Base-by-base conservation (phyloP, 2,329 filamentous ascomycete species). In the Trichoderma gracile region DNA sequence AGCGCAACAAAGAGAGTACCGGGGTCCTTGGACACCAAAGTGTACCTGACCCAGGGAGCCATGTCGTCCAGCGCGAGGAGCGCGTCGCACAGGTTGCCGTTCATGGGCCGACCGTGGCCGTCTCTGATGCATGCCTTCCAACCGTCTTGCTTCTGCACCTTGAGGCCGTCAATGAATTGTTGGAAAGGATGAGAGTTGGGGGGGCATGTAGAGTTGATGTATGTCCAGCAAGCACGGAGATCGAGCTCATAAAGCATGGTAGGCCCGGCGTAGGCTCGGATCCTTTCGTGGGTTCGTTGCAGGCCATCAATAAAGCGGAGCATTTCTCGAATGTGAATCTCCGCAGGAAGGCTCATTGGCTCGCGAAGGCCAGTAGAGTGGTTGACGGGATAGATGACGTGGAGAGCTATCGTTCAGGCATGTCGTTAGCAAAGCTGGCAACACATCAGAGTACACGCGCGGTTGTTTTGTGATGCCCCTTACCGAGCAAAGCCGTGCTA, bases 401-500 rank as follows among this genome's bases (percentile, higher is more conserved):
- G 45, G n/a, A 57, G 58, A 14, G 33, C 64, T 65, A 30, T 25
- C 9, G 10, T 19, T 17, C 2, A 5, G 40, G 17, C 8, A 30
- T 43, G 8, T n/a, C 25, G 21, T 59, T 9, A 65, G 50, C 30
- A 54, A 47, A 63, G 4, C 40, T 45, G 33, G 12, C 25, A 27
- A 15, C 40, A 10, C 10, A 25, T 19, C 4, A 5, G 12, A 7
- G 4, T 23, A 40, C 3, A 14, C n/a, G n/a, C n/a, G n/a, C 3
- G n/a, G 17, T n/a, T 12, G 8, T 17, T 4, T 12, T 6, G 21
- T 3, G 54, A 23, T 19, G 54, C 9, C 23, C 42, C 64, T 49
- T 65, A 65, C 64, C 53, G 17, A 63, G 50, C 14, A 55, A 33
- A 9, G 23, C 17, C 23, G 53, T 65, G 52, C 64, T 65, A 15